A percentile compares a stretch with the other conserved stretches of the same genome.
phyloP scores from a whole-genome alignment of 2,329 filamentous ascomycete genomes.

The Paraphoma sp. region DNA sequence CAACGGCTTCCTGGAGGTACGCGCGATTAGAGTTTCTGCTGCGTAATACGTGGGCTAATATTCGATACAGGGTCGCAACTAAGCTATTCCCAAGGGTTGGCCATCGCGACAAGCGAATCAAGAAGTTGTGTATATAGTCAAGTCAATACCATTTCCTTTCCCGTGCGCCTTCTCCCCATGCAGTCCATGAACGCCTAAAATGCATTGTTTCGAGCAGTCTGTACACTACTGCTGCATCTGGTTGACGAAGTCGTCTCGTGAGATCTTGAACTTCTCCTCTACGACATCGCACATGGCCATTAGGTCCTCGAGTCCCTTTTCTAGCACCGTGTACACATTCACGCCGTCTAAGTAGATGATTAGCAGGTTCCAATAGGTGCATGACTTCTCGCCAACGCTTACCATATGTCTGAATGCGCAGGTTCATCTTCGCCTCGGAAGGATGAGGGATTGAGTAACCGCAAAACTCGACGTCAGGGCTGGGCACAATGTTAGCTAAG shows the following conservation, averaged over 20 bases:
- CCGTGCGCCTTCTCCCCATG: slow-evolving; percentile 30
- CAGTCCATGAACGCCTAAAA: slow-evolving; percentile 40
- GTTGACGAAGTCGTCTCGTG: slow-evolving; percentile 67
- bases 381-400: slow-evolving; percentile 19
- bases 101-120: not conserved
- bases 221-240: slow-evolving; percentile 34
- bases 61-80: slow-evolving; percentile 48
- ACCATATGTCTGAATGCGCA: slow-evolving; percentile 98
- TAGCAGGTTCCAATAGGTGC: not conserved
- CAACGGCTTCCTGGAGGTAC: slow-evolving; percentile 90
- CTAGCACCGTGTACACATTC: slow-evolving; percentile 81
- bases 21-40: slow-evolving; percentile 25
- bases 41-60: slow-evolving; percentile 9
- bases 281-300: slow-evolving; percentile 94
- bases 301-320: slow-evolving; percentile 88
- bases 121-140: slow-evolving; percentile 41
- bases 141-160: slow-evolving; percentile 45
- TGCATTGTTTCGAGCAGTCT: slow-evolving; percentile 22
- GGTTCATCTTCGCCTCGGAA: slow-evolving; percentile 94
- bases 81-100: slow-evolving; percentile 13
- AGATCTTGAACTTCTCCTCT: slow-evolving; percentile 81
- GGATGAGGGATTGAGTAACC: slow-evolving; percentile 98
- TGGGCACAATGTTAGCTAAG: slow-evolving; percentile 48
- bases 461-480: slow-evolving; percentile 96
- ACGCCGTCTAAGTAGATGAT: slow-evolving; percentile 67